A percentile compares a stretch with the other conserved stretches of the same genome.
Conservation (phyloP, 371 early-diverging fungal species). For the Rhizopus arrhizus region DNA sequence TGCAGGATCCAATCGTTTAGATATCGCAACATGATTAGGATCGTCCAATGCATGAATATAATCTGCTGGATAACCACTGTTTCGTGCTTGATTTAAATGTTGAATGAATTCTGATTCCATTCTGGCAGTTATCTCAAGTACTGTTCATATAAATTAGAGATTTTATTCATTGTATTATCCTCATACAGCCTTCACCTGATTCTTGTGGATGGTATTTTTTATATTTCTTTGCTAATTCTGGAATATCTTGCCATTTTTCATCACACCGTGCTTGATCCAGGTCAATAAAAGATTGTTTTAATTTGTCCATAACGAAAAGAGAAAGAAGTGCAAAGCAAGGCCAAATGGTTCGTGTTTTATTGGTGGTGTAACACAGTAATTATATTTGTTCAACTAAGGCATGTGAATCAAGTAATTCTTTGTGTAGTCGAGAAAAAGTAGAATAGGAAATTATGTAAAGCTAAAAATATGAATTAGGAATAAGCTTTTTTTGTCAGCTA, state of each 20-base stretch:
- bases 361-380: neutral
- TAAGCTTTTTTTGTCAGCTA: too few species aligned
- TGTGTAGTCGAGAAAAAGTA: too few species aligned
- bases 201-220: slow-evolving; percentile 66
- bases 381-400: neutral
- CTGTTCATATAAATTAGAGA: slow-evolving; percentile 1
- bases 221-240: slow-evolving; percentile 67
- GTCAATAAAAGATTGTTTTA: slow-evolving; percentile 45
- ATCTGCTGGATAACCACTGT: slow-evolving; percentile 6
- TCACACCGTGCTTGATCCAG: slow-evolving; percentile 61
- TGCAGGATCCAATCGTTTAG: slow-evolving; percentile 11
- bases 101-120: slow-evolving; percentile 28
- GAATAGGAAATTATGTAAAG: too few species aligned
- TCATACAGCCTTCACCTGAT: slow-evolving; percentile 46
- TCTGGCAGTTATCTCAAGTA: slow-evolving; percentile 24
- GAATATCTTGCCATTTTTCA: slow-evolving; percentile 58
- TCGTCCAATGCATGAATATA: slow-evolving; percentile 30
- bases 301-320: slow-evolving; percentile 8
- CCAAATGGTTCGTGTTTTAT: neutral
- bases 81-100: neutral
- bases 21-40: slow-evolving; percentile 28
- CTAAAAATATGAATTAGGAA: too few species aligned
- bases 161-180: neutral
- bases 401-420: too few species aligned
- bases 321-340: neutral